Percentiles rank a stretch among this genome's conserved stretches.
These are phyloP conservation scores for Onygena corvina DNA, from an alignment of 2,329 filamentous ascomycete genomes.

Conservation along the genomic window DNA sequence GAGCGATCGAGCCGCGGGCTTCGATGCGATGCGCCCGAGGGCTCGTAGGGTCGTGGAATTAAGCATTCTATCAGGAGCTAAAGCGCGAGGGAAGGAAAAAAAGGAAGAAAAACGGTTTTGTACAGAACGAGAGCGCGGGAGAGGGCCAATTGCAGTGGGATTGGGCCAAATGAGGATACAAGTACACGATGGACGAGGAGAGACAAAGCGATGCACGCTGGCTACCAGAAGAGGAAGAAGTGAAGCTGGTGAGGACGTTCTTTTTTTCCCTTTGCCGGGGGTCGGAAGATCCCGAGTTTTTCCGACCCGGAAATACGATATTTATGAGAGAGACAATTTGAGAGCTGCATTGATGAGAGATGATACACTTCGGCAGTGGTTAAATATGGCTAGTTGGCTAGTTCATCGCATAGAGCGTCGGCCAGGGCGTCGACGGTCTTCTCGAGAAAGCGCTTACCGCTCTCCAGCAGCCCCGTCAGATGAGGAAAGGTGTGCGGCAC, in stretches of 20 bases:
- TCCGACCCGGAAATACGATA: not conserved
- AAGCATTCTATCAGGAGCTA: slow-evolving; percentile 7
- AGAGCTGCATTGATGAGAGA: too few species aligned
- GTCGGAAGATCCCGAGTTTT: not conserved
- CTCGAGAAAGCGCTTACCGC: slow-evolving; percentile 21
- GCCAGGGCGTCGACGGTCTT: slow-evolving; percentile 23
- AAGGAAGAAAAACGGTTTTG: not conserved
- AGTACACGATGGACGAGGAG: slow-evolving; percentile 3
- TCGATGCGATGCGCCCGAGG: not conserved
- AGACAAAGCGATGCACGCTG: not conserved
- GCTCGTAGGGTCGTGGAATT: slow-evolving; percentile 8
- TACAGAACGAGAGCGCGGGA: slow-evolving; percentile 5
- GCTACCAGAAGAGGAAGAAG: not conserved
- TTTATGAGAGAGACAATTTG: too few species aligned
- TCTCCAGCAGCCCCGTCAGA: slow-evolving; percentile 25
- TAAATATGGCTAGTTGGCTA: not conserved
- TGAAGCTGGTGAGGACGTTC: not conserved
- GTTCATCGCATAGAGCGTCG: slow-evolving; percentile 16
- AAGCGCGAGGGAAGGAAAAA: not conserved
- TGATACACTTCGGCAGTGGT: too few species aligned
- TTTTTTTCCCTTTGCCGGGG: not conserved
- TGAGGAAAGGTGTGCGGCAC: slow-evolving; percentile 26
- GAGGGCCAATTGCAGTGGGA: not conserved
- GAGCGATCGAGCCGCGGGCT: slow-evolving; percentile 3
- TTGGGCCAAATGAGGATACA: slow-evolving; percentile 1